These are phyloP conservation scores for Symbiotaphrina buchneri DNA, from an alignment of 495 filamentous ascomycete genomes.

Conservation along the genomic window DNA sequence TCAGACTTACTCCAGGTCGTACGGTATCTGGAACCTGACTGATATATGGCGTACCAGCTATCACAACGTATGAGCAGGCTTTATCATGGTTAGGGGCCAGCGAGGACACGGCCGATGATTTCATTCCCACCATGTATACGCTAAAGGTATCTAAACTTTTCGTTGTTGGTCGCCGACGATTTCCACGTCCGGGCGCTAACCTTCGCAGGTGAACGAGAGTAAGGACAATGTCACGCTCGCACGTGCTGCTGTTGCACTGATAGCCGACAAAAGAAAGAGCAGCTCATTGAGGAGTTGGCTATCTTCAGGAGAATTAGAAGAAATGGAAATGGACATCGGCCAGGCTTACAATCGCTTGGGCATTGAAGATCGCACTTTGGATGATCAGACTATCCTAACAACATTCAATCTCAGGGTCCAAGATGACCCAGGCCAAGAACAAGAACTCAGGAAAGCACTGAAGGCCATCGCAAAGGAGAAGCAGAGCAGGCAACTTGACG, in stretches of 20 bases:
- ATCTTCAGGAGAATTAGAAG: conserved; percentile 25
- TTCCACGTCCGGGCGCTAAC: background rate
- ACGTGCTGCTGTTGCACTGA: conserved; percentile 28
- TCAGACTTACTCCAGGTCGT: background rate
- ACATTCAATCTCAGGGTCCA: conserved; percentile 24
- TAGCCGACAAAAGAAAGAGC: conserved; percentile 32
- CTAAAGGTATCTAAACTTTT: conserved; percentile 25
- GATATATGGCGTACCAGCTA: conserved; percentile 16
- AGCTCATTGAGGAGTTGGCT: conserved; percentile 26
- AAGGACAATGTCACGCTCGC: conserved; percentile 23
- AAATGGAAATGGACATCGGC: conserved; percentile 30
- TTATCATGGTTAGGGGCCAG: conserved; percentile 31
- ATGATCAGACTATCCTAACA: conserved; percentile 25
- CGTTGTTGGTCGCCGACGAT: background rate
- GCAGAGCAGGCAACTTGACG: conserved; percentile 17
- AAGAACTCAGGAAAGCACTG: conserved; percentile 25
- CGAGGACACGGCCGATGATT: conserved; percentile 29
- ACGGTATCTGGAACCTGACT: conserved; percentile 1
- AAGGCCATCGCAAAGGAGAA: conserved; percentile 24
- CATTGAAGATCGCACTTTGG: conserved; percentile 26
- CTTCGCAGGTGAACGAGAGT: conserved; percentile 17
- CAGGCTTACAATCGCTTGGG: conserved; percentile 33
- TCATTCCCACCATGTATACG: conserved; percentile 31
- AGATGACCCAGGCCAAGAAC: conserved; percentile 23
- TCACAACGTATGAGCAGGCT: conserved; percentile 39